Evolutionary conservation across 1,139 yeast genomes (phyloP).

Genomic region (Suhomyces kunorum): DNA sequence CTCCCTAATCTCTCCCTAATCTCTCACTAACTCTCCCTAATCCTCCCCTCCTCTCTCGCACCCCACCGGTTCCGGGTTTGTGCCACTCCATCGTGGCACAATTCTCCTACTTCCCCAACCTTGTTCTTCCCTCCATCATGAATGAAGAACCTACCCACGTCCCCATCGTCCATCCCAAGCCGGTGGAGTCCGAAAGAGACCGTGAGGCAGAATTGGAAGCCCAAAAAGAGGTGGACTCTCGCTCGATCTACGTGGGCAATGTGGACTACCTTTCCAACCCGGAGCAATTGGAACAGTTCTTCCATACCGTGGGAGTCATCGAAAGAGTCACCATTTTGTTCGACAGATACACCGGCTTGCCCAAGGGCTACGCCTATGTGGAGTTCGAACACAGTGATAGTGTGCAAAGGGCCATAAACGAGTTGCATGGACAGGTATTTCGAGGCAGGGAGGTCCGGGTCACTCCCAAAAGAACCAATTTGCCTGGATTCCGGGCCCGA

Average conservation of each 20-base stretch:
- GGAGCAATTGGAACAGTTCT: constrained; percentile 42
- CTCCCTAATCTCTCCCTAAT: no score
- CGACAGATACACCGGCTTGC: constrained; percentile 39
- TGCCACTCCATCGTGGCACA: no score
- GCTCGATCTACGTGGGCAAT: constrained; percentile 47
- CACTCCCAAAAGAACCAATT: constrained; percentile 41
- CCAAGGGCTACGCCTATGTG: constrained; percentile 50
- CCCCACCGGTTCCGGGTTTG: neutral
- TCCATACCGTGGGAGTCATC: constrained; percentile 36
- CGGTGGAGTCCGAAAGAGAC: constrained; percentile 26
- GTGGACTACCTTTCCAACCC: constrained; percentile 47
- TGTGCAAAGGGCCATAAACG: constrained; percentile 38
- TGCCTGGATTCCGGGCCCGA: constrained; percentile 36
- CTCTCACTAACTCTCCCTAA: no score
- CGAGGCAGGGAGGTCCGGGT: constrained; percentile 42
- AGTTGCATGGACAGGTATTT: constrained; percentile 36
- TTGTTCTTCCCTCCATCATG: constrained; percentile 2
- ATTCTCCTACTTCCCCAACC: neutral
- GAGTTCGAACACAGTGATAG: constrained; percentile 36
- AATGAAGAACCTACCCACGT: constrained; percentile 4
- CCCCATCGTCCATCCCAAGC: constrained; percentile 2
- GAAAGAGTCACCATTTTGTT: constrained; percentile 44
- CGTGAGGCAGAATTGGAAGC: constrained; percentile 30
- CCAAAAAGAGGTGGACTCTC: constrained; percentile 37
- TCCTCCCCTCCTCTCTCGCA: no score